Base-by-base conservation (phyloP, 2,329 filamentous ascomycete species). In the Beauveria bassiana region DNA sequence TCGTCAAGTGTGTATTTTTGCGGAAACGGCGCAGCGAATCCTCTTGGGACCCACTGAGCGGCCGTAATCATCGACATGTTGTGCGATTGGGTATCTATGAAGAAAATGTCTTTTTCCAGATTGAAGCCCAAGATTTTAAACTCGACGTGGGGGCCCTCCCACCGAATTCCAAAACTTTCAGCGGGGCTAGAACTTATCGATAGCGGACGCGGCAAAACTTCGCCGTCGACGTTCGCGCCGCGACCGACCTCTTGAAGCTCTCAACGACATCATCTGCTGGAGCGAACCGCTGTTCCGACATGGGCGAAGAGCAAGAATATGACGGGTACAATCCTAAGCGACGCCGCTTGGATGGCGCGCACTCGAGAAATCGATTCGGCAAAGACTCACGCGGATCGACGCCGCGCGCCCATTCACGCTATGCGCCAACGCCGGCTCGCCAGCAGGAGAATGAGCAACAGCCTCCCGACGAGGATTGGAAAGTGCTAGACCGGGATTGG, bases 401-500 rank as follows among this genome's bases (percentile, higher is more conserved):
- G 54, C 73, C 73, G 22, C 68, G 70, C 40, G 68, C 66, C 16
- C 71, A 72, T 66, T 74, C 73, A 61, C 71, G 67, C 59, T 73
- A 75, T 79, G 78, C 63, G 66, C 69, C 71, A 26, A 76, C 86
- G 59, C 72, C 70, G 50, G 66, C 64, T 49, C 70, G 69, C 62
- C 67, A 34, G 43, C 51, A 74, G 16, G 61, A 63, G 43, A 68
- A 89, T 52, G 82, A 81, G 3, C 81, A 85, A 0, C 86, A 89
- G 68, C 80, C 84, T 16, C 79, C 82, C 40, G 82, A 88, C 45
- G 85, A 90, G 64, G 90, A 96, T 65, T 83, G 86, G 20, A 83
- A 83, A 64, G 90, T 87, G 10, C 79, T 96, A 60, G 93, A 97
- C 71, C 86, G 93, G 64, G 93, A 96, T 74, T 97, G 93, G 93